Conservation (phyloP, 768 basidiomycete species). For the Pisolithus microcarpus region DNA sequence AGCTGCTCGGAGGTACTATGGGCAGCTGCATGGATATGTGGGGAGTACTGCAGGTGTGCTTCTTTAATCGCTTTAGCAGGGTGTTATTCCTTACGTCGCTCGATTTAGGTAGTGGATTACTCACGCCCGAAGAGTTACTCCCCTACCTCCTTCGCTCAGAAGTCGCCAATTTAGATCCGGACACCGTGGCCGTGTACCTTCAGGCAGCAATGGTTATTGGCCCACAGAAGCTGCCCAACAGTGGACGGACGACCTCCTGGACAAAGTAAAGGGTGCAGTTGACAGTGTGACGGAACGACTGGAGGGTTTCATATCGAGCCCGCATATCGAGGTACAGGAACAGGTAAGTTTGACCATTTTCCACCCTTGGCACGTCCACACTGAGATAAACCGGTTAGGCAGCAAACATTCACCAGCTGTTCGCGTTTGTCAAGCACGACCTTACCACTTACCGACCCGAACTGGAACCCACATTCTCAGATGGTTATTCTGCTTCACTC, state of each 20-base stretch:
- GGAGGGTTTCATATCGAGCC: slow-evolving; percentile 47
- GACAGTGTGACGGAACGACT: slow-evolving; percentile 55
- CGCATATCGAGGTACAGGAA: slow-evolving; percentile 88
- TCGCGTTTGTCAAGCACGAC: slow-evolving; percentile 72
- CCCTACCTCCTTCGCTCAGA: too few species aligned
- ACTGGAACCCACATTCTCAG: slow-evolving; percentile 20
- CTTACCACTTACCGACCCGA: slow-evolving; percentile 48
- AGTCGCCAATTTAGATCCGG: too few species aligned
- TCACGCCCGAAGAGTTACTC: slow-evolving; percentile 68
- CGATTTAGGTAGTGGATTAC: slow-evolving; percentile 74
- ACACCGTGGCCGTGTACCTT: too few species aligned
- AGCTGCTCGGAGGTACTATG: too few species aligned
- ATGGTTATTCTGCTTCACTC: slow-evolving; percentile 33
- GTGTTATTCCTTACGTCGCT: too few species aligned
- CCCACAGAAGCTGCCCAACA: too few species aligned
- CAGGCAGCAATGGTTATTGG: too few species aligned
- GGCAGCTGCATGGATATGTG: too few species aligned
- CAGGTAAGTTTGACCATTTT: slow-evolving; percentile 46
- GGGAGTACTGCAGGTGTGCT: slow-evolving; percentile 48
- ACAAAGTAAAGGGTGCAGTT: slow-evolving; percentile 58
- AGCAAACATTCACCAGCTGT: slow-evolving; percentile 70
- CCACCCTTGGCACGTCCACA: not conserved
- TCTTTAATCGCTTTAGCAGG: too few species aligned
- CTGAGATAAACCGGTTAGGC: too few species aligned
- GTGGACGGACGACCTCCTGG: slow-evolving; percentile 57